Percentiles rank a stretch among this genome's conserved stretches.
phyloP scores from a whole-genome alignment of 2,329 filamentous ascomycete species.

The Drechslerella stenobrocha region DNA sequence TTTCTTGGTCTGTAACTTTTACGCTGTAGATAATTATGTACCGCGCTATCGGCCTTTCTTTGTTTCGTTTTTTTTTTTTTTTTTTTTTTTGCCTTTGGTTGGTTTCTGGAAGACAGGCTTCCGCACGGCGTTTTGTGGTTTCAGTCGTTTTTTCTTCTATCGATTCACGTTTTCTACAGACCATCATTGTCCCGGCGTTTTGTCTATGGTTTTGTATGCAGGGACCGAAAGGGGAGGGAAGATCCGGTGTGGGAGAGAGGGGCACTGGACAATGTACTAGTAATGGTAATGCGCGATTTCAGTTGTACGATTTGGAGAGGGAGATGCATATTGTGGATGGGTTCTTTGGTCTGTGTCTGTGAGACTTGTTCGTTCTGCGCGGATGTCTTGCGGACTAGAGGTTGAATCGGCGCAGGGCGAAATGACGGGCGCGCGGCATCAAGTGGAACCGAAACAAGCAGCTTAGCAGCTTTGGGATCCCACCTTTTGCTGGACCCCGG shows the following conservation, averaged over 20 bases:
- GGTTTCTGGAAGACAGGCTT: constrained; percentile 14
- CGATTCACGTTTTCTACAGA: constrained; percentile 21
- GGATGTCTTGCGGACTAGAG: not conserved
- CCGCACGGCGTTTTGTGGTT: constrained; percentile 29
- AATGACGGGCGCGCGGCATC: not conserved
- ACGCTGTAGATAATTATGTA: constrained; percentile 8
- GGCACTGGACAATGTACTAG: constrained; percentile 7
- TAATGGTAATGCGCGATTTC: constrained; percentile 42
- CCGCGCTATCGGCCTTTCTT: constrained; percentile 8
- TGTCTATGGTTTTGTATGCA: not conserved
- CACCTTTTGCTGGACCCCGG: too few species aligned
- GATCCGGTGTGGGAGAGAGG: too few species aligned
- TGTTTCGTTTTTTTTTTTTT: constrained; percentile 6
- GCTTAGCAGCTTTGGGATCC: too few species aligned
- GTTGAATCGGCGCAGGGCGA: not conserved
- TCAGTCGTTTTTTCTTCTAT: constrained; percentile 16
- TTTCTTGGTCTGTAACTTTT: constrained; percentile 7
- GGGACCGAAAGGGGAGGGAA: constrained; percentile 35
- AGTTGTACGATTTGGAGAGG: too few species aligned
- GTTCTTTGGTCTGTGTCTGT: too few species aligned
- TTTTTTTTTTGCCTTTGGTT: constrained; percentile 2
- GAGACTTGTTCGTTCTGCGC: not conserved
- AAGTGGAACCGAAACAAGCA: constrained; percentile 10
- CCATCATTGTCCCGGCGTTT: constrained; percentile 41
- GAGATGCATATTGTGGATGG: too few species aligned